These are phyloP conservation scores for Pichia sp. DNA, from an alignment of 1,139 yeast genomes.

Conservation along the genomic window DNA sequence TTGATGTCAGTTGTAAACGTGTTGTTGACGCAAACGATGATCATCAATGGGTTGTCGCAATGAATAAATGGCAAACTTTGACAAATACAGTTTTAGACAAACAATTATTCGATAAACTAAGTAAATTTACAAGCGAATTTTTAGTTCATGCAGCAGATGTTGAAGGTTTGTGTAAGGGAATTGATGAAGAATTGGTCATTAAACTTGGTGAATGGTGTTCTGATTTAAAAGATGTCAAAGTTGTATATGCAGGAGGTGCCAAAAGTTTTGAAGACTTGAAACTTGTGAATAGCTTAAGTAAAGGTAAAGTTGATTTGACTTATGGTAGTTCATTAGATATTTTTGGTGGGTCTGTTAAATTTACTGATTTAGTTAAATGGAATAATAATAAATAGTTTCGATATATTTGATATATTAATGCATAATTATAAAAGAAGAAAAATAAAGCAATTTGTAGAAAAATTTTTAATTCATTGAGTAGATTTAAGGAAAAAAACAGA, in stretches of 20 bases:
- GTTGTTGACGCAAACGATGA: conserved; percentile 35
- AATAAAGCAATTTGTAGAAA: too few relatives aligned
- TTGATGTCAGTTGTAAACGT: conserved; percentile 78
- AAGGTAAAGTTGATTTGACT: conserved; percentile 83
- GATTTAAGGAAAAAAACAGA: conserved; percentile 3
- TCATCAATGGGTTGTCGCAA: conserved; percentile 80
- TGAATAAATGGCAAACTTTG: conserved; percentile 93
- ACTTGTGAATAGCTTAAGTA: conserved; percentile 58
- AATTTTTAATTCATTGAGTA: neutral
- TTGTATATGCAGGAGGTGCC: conserved; percentile 98
- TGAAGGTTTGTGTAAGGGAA: conserved; percentile 91
- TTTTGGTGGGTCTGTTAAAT: conserved; percentile 86
- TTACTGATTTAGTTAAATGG: conserved; percentile 72
- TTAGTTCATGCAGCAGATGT: conserved; percentile 97
- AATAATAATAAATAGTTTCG: too few relatives aligned
- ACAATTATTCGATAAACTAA: conserved; percentile 48
- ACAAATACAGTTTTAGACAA: conserved; percentile 55
- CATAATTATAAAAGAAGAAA: too few relatives aligned
- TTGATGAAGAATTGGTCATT: conserved; percentile 69
- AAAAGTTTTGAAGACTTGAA: conserved; percentile 61
- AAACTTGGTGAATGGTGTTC: conserved; percentile 75
- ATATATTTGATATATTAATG: too few relatives aligned
- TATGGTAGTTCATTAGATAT: conserved; percentile 91
- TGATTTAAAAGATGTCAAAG: conserved; percentile 70
- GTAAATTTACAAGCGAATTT: conserved; percentile 74